These are phyloP conservation scores for Endotrypanum monterogeii DNA, from an alignment of 208 protist species.

Conservation along the genomic window DNA sequence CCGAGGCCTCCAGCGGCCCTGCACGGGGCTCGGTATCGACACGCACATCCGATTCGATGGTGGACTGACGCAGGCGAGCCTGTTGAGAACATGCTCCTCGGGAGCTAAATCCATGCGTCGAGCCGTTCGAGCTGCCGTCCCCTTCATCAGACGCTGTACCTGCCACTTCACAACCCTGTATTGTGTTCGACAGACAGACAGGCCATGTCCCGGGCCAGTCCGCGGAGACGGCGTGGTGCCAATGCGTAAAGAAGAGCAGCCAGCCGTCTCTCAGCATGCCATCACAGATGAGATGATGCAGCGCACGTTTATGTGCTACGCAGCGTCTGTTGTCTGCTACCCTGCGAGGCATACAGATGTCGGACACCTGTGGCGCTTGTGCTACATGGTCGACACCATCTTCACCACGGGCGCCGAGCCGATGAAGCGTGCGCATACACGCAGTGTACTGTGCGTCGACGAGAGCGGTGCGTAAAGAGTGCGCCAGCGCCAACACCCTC, in stretches of 20 bases:
- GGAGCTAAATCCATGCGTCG: not conserved
- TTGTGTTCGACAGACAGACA: not conserved
- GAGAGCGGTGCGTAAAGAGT: conserved; percentile 7
- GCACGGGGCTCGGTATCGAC: not conserved
- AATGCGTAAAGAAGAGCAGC: conserved; percentile 43
- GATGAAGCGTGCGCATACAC: not conserved
- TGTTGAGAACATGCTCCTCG: not conserved
- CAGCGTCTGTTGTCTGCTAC: not conserved
- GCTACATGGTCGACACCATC: not conserved
- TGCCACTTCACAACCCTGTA: not conserved
- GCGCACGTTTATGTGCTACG: not conserved
- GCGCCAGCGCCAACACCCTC: conserved; percentile 5
- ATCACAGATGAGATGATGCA: conserved; percentile 6
- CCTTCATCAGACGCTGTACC: not conserved
- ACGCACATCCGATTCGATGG: not conserved
- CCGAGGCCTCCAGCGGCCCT: not conserved
- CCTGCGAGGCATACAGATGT: not conserved
- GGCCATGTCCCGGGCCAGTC: not conserved
- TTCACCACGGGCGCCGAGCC: not conserved
- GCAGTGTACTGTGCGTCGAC: not conserved
- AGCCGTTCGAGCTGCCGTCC: not conserved
- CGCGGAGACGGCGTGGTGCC: conserved; percentile 25
- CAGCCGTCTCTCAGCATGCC: conserved; percentile 36
- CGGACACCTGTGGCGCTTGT: not conserved
- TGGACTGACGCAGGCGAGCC: not conserved